These are phyloP conservation scores for Saitozyma podzolica DNA, from an alignment of 768 basidiomycete species.

Conservation along the genomic window DNA sequence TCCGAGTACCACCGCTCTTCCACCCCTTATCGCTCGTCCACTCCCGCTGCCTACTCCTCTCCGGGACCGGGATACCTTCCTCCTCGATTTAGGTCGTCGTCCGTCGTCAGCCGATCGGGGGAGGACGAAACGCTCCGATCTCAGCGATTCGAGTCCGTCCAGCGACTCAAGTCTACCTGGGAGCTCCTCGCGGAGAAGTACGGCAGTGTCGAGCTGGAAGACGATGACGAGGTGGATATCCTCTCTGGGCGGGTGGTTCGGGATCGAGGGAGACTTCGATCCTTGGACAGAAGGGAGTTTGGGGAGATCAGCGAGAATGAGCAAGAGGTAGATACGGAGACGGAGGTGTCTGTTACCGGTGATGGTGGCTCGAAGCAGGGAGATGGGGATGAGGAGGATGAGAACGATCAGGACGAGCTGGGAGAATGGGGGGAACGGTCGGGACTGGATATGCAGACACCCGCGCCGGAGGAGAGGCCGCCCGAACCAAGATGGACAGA, in stretches of 20 bases:
- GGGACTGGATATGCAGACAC: constrained; percentile 21
- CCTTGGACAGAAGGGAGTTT: constrained; percentile 23
- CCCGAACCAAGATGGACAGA: constrained; percentile 16
- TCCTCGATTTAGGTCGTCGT: neutral
- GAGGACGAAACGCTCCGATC: constrained; percentile 2
- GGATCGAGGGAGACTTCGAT: constrained; percentile 30
- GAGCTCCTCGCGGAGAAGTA: constrained; percentile 36
- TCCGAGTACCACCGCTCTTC: too few relatives aligned
- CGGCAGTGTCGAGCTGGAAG: constrained; percentile 23
- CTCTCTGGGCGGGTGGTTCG: constrained; percentile 25
- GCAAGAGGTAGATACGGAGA: constrained; percentile 16
- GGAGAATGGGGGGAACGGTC: constrained; percentile 32
- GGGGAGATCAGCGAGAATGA: constrained; percentile 25
- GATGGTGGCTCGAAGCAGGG: neutral
- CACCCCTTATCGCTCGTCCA: too few relatives aligned
- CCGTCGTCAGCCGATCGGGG: constrained; percentile 9
- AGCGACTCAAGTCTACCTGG: constrained; percentile 25
- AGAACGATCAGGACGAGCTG: constrained; percentile 35
- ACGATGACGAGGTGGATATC: constrained; percentile 46
- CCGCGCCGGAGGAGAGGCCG: neutral
- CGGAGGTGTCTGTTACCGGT: neutral
- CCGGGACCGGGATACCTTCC: too few relatives aligned
- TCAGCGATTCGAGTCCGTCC: constrained; percentile 24
- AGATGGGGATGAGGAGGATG: constrained; percentile 9
- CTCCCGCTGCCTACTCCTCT: too few relatives aligned